Conservation (phyloP, 2,329 filamentous ascomycete species). For the Stachybotrys chartarum region DNA sequence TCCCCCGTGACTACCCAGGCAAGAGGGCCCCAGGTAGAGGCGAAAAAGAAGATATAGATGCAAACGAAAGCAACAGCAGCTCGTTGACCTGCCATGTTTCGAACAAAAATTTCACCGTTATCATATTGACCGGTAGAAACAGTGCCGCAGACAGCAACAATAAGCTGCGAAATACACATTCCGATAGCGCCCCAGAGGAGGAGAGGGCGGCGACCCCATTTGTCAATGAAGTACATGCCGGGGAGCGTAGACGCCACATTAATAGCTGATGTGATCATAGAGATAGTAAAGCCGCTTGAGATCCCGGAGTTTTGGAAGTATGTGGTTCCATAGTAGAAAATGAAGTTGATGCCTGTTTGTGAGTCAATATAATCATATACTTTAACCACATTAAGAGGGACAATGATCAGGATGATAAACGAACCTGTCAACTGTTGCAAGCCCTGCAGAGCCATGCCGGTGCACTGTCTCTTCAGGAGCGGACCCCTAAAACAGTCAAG, state of each 20-base stretch:
- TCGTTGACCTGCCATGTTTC: conserved; percentile 42
- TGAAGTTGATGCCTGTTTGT: conserved; percentile 31
- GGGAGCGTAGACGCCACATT: conserved; percentile 25
- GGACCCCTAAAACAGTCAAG: conserved; percentile 42
- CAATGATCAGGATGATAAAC: too few relatives aligned
- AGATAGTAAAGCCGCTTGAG: conserved; percentile 20
- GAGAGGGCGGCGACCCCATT: conserved; percentile 42
- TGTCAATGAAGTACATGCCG: conserved; percentile 23
- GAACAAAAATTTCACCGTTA: conserved; percentile 37
- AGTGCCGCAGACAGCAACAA: conserved; percentile 51
- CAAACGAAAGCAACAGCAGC: conserved; percentile 53
- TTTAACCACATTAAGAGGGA: too few relatives aligned
- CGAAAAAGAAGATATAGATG: conserved; percentile 68
- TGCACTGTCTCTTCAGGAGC: conserved; percentile 50
- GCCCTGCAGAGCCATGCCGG: conserved; percentile 58
- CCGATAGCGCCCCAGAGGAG: conserved; percentile 53
- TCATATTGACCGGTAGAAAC: conserved; percentile 41
- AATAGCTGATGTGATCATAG: conserved; percentile 24
- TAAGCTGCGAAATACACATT: conserved; percentile 53
- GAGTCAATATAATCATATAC: too few relatives aligned
- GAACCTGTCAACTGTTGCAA: conserved; percentile 20
- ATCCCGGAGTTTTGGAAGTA: conserved; percentile 26
- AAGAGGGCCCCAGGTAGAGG: conserved; percentile 55
- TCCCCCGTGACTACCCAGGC: conserved; percentile 36
- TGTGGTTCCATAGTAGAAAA: conserved; percentile 31